A percentile compares a stretch with the other conserved stretches of the same genome.
Evolutionary conservation across 768 basidiomycete genomes (phyloP).

Genomic region (Rhizopogon salebrosus): DNA sequence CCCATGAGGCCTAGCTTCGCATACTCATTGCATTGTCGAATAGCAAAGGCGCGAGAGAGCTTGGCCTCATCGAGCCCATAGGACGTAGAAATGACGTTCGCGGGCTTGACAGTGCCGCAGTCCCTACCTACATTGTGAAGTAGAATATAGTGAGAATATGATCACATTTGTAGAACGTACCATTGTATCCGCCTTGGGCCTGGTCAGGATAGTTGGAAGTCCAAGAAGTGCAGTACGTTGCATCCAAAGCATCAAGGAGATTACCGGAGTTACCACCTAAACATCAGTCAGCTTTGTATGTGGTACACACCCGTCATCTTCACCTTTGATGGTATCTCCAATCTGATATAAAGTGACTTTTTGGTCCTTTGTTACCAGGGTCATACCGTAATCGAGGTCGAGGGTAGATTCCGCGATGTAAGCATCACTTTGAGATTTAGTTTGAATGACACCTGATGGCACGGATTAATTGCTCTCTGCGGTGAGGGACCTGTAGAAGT

Average conservation of each 20-base stretch:
- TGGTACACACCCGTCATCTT: background rate
- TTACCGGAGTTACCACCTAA: slow-evolving; percentile 40
- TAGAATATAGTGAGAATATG: background rate
- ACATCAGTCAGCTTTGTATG: background rate
- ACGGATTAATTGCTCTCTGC: background rate
- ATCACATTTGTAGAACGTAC: slow-evolving; percentile 13
- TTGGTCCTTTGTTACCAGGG: slow-evolving; percentile 33
- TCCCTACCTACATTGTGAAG: slow-evolving; percentile 6
- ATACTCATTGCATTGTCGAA: slow-evolving; percentile 43
- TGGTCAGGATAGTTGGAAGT: slow-evolving; percentile 39
- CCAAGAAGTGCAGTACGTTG: slow-evolving; percentile 38
- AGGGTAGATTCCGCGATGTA: slow-evolving; percentile 63
- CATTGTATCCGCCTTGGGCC: slow-evolving; percentile 31
- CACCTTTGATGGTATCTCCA: slow-evolving; percentile 32
- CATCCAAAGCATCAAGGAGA: slow-evolving; percentile 41
- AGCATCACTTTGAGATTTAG: slow-evolving; percentile 29
- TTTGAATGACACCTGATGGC: slow-evolving; percentile 36
- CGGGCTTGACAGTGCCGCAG: slow-evolving; percentile 33
- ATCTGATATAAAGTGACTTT: slow-evolving; percentile 34
- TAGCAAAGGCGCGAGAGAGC: slow-evolving; percentile 28
- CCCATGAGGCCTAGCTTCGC: slow-evolving; percentile 49
- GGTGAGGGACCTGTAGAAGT: background rate
- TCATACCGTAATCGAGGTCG: slow-evolving; percentile 67
- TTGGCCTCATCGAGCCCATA: slow-evolving; percentile 34
- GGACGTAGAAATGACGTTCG: slow-evolving; percentile 39